A percentile compares a stretch with the other conserved stretches of the same genome.
Conservation (phyloP, 192 early-diverging fungal species). For the Podila epigama region DNA sequence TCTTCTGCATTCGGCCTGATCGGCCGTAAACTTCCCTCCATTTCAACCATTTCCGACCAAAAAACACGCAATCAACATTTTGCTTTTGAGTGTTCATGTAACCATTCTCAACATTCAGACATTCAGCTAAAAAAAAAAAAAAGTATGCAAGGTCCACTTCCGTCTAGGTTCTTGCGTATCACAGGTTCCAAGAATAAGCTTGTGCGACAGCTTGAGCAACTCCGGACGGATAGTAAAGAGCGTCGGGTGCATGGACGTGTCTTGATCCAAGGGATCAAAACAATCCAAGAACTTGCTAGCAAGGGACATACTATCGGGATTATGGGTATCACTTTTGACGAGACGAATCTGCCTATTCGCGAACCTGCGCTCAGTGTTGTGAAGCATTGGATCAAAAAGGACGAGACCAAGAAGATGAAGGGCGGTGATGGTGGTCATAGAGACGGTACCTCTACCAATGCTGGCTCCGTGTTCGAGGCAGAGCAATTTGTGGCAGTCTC, state of each 20-base stretch:
- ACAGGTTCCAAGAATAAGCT: constrained; percentile 20
- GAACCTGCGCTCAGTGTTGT: constrained; percentile 30
- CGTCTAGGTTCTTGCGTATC: constrained; percentile 20
- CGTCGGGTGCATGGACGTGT: constrained; percentile 26
- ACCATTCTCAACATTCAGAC: not conserved
- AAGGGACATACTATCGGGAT: constrained; percentile 32
- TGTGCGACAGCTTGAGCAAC: constrained; percentile 19
- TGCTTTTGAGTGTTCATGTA: not conserved
- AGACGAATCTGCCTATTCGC: constrained; percentile 10
- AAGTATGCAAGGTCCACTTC: too few species aligned
- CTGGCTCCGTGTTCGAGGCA: constrained; percentile 26
- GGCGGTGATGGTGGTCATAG: not conserved
- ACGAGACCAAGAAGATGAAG: not conserved
- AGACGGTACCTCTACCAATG: not conserved
- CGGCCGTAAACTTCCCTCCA: not conserved
- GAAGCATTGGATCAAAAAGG: not conserved
- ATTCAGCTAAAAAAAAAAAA: not conserved
- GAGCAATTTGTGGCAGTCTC: constrained; percentile 51
- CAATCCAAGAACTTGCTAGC: constrained; percentile 27
- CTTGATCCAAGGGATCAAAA: constrained; percentile 42
- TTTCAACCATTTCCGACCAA: not conserved
- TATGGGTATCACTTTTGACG: constrained; percentile 42
- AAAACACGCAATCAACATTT: not conserved
- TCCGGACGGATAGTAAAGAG: constrained; percentile 25
- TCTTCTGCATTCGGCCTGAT: not conserved